Conservation (phyloP, 805 yeast genomes). For the Nakazawaea holstii region DNA sequence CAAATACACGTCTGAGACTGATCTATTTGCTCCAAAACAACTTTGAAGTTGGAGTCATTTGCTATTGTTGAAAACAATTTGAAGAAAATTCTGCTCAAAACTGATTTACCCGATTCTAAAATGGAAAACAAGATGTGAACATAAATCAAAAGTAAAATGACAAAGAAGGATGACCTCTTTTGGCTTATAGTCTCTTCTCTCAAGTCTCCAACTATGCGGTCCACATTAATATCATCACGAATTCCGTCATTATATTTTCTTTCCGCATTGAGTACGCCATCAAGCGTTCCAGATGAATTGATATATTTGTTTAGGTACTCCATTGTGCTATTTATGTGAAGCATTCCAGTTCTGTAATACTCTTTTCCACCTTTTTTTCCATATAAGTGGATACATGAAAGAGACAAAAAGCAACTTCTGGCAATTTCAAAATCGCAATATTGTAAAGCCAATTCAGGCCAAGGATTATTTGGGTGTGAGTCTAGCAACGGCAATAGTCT, state of each 20-base stretch:
- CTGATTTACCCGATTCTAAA: slow-evolving; percentile 49
- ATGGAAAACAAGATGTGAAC: slow-evolving; percentile 51
- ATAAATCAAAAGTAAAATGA: slow-evolving; percentile 44
- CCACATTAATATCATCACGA: slow-evolving; percentile 21
- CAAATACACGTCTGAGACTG: slow-evolving; percentile 43
- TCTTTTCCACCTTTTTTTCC: slow-evolving; percentile 48
- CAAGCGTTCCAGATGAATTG: slow-evolving; percentile 16
- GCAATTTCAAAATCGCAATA: slow-evolving; percentile 57
- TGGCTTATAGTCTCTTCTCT: slow-evolving; percentile 30
- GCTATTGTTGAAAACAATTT: slow-evolving; percentile 46
- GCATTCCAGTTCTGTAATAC: slow-evolving; percentile 45
- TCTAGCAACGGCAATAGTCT: slow-evolving; percentile 47
- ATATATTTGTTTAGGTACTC: slow-evolving; percentile 44
- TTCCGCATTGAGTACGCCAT: background rate
- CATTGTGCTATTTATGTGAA: slow-evolving; percentile 53
- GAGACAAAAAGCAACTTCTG: slow-evolving; percentile 49
- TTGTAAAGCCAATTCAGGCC: slow-evolving; percentile 54
- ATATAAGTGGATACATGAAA: slow-evolving; percentile 53
- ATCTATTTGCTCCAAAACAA: slow-evolving; percentile 38
- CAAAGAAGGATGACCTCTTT: slow-evolving; percentile 36
- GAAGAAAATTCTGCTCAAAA: slow-evolving; percentile 42
- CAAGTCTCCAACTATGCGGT: slow-evolving; percentile 29
- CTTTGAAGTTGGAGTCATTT: slow-evolving; percentile 36
- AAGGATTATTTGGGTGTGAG: slow-evolving; percentile 56
- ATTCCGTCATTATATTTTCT: background rate